Conservation (phyloP, 345 rosid species). For the Linum tenue region DNA sequence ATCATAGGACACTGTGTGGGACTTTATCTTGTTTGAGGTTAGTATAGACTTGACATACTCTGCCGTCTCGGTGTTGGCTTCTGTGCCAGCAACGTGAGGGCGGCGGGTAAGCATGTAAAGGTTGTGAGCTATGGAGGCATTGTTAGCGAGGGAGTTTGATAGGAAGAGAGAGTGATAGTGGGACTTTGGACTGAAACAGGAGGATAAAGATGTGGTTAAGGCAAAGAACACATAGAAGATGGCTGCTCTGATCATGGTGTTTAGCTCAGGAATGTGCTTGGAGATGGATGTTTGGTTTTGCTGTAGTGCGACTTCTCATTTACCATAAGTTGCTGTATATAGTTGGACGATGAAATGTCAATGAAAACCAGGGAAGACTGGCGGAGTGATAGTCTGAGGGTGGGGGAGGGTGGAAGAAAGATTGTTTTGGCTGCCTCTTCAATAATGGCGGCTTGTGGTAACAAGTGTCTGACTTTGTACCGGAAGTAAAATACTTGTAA, state of each 20-base stretch:
- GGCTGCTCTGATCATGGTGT: conserved; percentile 30
- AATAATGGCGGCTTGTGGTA: too few species aligned
- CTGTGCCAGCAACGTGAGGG: conserved; percentile 70
- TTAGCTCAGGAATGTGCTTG: neutral
- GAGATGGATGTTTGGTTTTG: too few species aligned
- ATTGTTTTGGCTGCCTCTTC: too few species aligned
- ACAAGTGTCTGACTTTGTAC: too few species aligned
- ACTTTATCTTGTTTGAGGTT: conserved; percentile 27
- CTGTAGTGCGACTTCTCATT: too few species aligned
- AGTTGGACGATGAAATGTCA: too few species aligned
- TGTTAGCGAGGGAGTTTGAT: conserved; percentile 50
- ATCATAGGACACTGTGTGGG: conserved; percentile 41
- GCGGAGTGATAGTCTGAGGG: too few species aligned
- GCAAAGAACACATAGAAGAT: conserved; percentile 21
- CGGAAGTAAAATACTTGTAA: too few species aligned
- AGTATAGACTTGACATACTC: conserved; percentile 45
- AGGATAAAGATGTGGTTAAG: conserved; percentile 32
- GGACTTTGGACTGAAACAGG: conserved; percentile 34
- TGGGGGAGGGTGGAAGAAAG: too few species aligned
- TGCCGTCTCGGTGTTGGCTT: conserved; percentile 71
- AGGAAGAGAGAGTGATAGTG: conserved; percentile 45
- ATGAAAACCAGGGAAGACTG: too few species aligned
- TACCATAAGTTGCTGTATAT: too few species aligned
- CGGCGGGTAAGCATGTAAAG: conserved; percentile 66
- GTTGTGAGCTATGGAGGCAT: conserved; percentile 48